A percentile compares a stretch with the other conserved stretches of the same genome.
Conservation (phyloP, 345 rosid species). For the Moringa oleifera region DNA sequence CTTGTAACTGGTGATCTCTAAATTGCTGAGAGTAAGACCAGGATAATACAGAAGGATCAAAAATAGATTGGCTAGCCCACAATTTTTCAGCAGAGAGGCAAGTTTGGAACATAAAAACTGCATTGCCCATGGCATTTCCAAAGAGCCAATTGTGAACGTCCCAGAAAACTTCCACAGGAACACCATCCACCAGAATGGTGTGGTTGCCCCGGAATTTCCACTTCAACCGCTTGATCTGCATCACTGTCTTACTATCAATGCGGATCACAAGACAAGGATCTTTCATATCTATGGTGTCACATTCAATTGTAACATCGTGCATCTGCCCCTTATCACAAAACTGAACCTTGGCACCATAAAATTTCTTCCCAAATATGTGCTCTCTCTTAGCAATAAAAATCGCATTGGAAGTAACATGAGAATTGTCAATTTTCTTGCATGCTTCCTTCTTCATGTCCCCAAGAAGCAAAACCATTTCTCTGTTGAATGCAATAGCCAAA, state of each 20-base stretch:
- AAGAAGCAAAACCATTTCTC: slow-evolving; percentile 56
- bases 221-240: slow-evolving; percentile 76
- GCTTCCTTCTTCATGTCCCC: slow-evolving; percentile 89
- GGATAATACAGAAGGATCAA: slow-evolving; percentile 38
- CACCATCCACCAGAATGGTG: slow-evolving; percentile 78
- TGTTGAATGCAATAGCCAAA: slow-evolving; percentile 57
- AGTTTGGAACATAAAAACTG: slow-evolving; percentile 88
- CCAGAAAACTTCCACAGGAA: slow-evolving; percentile 85
- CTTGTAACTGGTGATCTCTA: slow-evolving; percentile 51
- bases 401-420: slow-evolving; percentile 34
- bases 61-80: slow-evolving; percentile 33
- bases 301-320: slow-evolving; percentile 75
- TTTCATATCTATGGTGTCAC: slow-evolving; percentile 49
- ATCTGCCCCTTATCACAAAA: slow-evolving; percentile 53
- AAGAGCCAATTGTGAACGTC: slow-evolving; percentile 96
- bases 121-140: slow-evolving; percentile 64
- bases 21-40: slow-evolving; percentile 44
- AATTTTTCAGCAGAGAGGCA: slow-evolving; percentile 40
- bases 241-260: slow-evolving; percentile 60
- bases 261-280: slow-evolving; percentile 81
- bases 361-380: slow-evolving; percentile 78
- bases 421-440: slow-evolving; percentile 48
- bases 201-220: slow-evolving; percentile 96
- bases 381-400: slow-evolving; percentile 64
- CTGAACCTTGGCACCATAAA: slow-evolving; percentile 68